Evolutionary conservation across 306 rosid genomes (phyloP).

Genomic region (Adenanthera pavonina): DNA sequence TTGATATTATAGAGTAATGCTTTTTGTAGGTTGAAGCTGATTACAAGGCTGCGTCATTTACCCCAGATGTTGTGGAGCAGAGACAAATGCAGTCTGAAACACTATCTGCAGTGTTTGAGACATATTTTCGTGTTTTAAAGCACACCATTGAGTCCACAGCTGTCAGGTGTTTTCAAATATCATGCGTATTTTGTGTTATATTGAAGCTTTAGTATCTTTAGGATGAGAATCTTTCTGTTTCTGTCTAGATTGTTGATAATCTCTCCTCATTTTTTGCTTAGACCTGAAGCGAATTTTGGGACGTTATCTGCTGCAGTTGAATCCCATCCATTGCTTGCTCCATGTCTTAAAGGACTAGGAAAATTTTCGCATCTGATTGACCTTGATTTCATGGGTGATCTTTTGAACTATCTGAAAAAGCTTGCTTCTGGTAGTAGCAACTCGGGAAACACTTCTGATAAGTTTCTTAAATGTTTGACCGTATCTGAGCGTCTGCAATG

Average conservation of each 20-base stretch:
- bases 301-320: constrained; percentile 49
- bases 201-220: constrained; percentile 2
- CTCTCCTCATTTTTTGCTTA: constrained; percentile 46
- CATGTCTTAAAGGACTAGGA: constrained; percentile 90
- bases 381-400: constrained; percentile 90
- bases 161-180: constrained; percentile 55
- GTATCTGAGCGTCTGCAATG: constrained; percentile 91
- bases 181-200: constrained; percentile 16
- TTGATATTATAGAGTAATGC: constrained; percentile 27
- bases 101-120: constrained; percentile 93
- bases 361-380: constrained; percentile 89
- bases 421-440: constrained; percentile 71
- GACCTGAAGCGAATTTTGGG: constrained; percentile 61
- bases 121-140: constrained; percentile 88
- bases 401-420: constrained; percentile 72
- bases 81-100: constrained; percentile 85
- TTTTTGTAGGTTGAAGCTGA: constrained; percentile 84
- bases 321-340: constrained; percentile 77
- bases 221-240: constrained; percentile 24
- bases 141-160: constrained; percentile 65
- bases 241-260: constrained; percentile 37
- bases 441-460: constrained; percentile 50
- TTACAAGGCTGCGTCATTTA: constrained; percentile 85
- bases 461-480: constrained; percentile 57
- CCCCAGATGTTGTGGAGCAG: constrained; percentile 70